Percentiles rank a stretch among this genome's conserved stretches.
These are phyloP conservation scores for Amanita phalloides DNA, from an alignment of 768 basidiomycete species.

Conservation along the genomic window DNA sequence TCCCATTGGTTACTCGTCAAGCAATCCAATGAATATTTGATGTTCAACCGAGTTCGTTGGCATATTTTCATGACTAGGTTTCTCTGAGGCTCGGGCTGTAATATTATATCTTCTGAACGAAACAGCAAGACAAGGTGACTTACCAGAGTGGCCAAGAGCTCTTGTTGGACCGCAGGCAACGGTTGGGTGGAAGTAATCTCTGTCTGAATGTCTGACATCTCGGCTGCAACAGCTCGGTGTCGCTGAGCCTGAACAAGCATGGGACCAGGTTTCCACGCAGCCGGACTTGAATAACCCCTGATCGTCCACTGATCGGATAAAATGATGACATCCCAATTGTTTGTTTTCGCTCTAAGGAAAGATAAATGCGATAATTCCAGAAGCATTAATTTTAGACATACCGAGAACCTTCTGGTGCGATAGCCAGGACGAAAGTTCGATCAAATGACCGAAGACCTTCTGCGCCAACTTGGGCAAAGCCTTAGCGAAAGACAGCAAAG, in stretches of 20 bases:
- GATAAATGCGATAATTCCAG: conserved; percentile 3
- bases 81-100: conserved; percentile 62
- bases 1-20: conserved; percentile 82
- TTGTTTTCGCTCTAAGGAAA: conserved; percentile 50
- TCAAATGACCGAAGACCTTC: conserved; percentile 89
- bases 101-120: conserved; percentile 2
- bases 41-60: conserved; percentile 68
- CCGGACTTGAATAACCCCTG: conserved; percentile 73
- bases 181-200: conserved; percentile 15
- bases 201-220: conserved; percentile 13
- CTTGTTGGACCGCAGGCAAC: conserved; percentile 35
- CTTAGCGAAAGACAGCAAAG: not conserved
- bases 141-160: conserved; percentile 47
- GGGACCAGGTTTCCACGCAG: conserved; percentile 70
- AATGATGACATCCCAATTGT: conserved; percentile 86
- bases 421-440: conserved; percentile 79
- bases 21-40: conserved; percentile 75
- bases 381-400: conserved; percentile 28
- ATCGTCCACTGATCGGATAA: conserved; percentile 83
- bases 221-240: conserved; percentile 14
- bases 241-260: conserved; percentile 54
- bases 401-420: conserved; percentile 75
- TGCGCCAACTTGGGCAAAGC: conserved; percentile 20
- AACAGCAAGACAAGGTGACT: conserved; percentile 17
- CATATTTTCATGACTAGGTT: conserved; percentile 60